Evolutionary conservation across 805 yeast genomes (phyloP), one percentile per base, ranked within the genome.

Genomic region (Kodamaea kaohsiungensis): DNA sequence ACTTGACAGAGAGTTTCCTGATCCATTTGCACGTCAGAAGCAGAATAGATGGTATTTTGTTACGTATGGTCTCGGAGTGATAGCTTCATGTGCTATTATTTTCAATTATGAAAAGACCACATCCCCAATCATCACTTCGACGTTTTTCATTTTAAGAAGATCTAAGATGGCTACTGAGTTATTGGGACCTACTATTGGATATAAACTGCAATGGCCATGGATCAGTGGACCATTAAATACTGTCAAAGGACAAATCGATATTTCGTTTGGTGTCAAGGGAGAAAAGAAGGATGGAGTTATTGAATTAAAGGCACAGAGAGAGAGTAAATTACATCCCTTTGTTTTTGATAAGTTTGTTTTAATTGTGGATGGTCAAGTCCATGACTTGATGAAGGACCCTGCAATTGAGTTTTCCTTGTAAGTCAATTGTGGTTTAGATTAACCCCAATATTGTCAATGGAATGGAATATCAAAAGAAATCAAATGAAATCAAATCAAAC

Each of bases 21-120:
- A 89, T 62, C 93, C 92, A 12, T 75, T 81, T 51, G 75, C 76
- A n/a, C 84, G 80, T 53, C 73, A 76, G 57, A 78, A 78, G 53
- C 78, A 75, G 58, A 80, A 81, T 57, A 72, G 85, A 53, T 62
- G 74, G 18, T 82, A 84, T 53, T 86, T 91, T 66, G 68, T 77
- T 5, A 67, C 62, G 8, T 76, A 75, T 54, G 78, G 72, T 1
- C 51, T 74, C 18, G 80, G 79, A 1, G 70, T 75, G 8, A 61
- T 69, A 1, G 59, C 69, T n/a, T 66, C 76, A 19, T 75, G 77
- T 59, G 66, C 62, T 6, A 80, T 89, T 30, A 89, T 93, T 63
- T 87, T 93, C 81, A 92, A 95, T 76, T 92, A 93, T 71, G 99
- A 95, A 68, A 92, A 91, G 68, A 85, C 91, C 16, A 85, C 88